A percentile compares a stretch with the other conserved stretches of the same genome.
phyloP scores from a whole-genome alignment of 805 yeast genomes.

The Pichia kluyveri region DNA sequence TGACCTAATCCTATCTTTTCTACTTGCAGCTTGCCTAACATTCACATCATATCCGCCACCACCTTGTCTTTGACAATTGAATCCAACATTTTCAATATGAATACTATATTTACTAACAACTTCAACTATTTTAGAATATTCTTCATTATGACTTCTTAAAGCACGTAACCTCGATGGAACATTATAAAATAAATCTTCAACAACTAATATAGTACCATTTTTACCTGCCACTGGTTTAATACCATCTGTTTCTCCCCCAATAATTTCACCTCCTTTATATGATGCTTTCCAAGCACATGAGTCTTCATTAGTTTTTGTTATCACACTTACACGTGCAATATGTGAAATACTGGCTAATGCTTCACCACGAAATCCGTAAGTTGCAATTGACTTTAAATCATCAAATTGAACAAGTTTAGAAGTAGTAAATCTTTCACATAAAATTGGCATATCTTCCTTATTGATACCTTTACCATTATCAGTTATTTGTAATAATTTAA shows the following conservation, averaged over 20 bases:
- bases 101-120: conserved; percentile 78
- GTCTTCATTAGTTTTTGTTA: conserved; percentile 56
- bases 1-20: conserved; percentile 61
- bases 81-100: conserved; percentile 60
- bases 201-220: conserved; percentile 74
- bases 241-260: conserved; percentile 19
- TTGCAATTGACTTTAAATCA: conserved; percentile 59
- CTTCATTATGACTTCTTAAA: conserved; percentile 59
- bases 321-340: conserved; percentile 70
- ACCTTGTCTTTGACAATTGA: conserved; percentile 73
- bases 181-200: conserved; percentile 86
- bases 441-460: conserved; percentile 59
- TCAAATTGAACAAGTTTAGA: conserved; percentile 71
- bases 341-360: conserved; percentile 93
- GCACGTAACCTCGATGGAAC: conserved; percentile 71
- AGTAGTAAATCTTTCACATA: conserved; percentile 92
- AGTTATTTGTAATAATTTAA: conserved; percentile 74
- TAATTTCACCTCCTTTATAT: conserved; percentile 59
- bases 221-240: conserved; percentile 80
- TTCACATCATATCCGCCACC: conserved; percentile 39
- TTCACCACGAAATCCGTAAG: conserved; percentile 95
- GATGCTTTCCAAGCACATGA: conserved; percentile 63
- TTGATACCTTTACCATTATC: conserved; percentile 85
- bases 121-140: conserved; percentile 67
- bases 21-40: conserved; percentile 39